Evolutionary conservation across 352 stramenopile genomes (phyloP).

Genomic region (Elongisporangium undulatum): DNA sequence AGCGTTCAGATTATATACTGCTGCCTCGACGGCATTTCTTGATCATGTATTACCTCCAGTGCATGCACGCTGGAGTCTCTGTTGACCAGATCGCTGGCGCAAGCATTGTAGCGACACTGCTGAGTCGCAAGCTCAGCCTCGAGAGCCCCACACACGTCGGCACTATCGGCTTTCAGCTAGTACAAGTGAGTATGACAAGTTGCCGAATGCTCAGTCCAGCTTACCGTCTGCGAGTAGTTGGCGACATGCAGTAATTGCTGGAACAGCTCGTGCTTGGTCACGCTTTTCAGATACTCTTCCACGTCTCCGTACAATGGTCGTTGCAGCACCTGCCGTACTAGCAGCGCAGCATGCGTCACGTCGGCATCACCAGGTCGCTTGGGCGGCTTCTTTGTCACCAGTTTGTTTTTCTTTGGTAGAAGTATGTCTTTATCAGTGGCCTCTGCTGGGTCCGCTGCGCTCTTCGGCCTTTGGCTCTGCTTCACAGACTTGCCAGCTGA

Average conservation of each 20-base stretch:
- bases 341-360: slow-evolving; percentile 24
- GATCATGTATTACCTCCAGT: slow-evolving; percentile 15
- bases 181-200: slow-evolving; percentile 1
- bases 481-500: background rate
- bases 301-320: slow-evolving; percentile 32
- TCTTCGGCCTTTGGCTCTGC: slow-evolving; percentile 14
- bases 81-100: slow-evolving; percentile 19
- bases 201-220: background rate
- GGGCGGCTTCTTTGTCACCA: background rate
- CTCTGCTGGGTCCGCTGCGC: background rate
- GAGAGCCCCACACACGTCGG: slow-evolving; percentile 13
- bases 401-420: slow-evolving; percentile 11
- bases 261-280: slow-evolving; percentile 44
- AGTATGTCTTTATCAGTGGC: background rate
- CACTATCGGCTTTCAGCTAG: slow-evolving; percentile 19
- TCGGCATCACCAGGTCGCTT: slow-evolving; percentile 7
- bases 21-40: background rate
- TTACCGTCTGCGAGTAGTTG: slow-evolving; percentile 37
- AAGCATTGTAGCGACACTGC: slow-evolving; percentile 19
- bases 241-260: slow-evolving; percentile 37
- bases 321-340: slow-evolving; percentile 51
- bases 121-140: slow-evolving; percentile 13
- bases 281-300: slow-evolving; percentile 24
- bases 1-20: background rate
- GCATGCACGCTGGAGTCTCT: slow-evolving; percentile 9